Conservation (phyloP, 1,284 basidiomycete genomes). For the Coriolopsis trogii region DNA sequence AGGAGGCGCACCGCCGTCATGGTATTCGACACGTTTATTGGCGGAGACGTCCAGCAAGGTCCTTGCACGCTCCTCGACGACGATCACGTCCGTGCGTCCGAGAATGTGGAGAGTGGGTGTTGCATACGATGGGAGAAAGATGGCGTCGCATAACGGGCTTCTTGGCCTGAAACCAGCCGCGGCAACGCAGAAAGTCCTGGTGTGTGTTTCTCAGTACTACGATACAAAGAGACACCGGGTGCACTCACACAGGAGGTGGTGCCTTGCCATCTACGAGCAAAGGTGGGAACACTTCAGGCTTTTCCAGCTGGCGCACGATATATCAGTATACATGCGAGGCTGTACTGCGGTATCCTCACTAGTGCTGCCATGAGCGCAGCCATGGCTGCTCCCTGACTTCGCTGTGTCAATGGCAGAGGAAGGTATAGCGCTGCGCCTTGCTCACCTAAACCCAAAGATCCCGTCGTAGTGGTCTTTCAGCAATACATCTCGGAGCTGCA, state of each 20-base stretch:
- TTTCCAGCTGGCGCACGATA: constrained; percentile 48
- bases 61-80: constrained; percentile 71
- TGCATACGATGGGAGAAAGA: constrained; percentile 59
- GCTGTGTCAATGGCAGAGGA: not conserved
- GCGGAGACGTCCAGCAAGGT: constrained; percentile 61
- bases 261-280: constrained; percentile 70
- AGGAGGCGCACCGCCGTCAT: constrained; percentile 68
- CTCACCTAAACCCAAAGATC: constrained; percentile 79
- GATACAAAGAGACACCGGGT: constrained; percentile 3
- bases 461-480: constrained; percentile 67
- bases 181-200: constrained; percentile 71
- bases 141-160: constrained; percentile 51
- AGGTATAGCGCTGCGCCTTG: not conserved
- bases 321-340: not conserved
- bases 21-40: constrained; percentile 67
- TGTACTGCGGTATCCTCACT: constrained; percentile 40
- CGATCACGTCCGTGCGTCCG: constrained; percentile 81
- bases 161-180: constrained; percentile 68
- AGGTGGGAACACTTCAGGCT: constrained; percentile 57
- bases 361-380: constrained; percentile 75
- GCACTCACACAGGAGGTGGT: constrained; percentile 67
- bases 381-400: constrained; percentile 81
- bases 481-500: constrained; percentile 50
- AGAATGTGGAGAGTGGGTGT: constrained; percentile 85
- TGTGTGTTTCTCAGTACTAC: not conserved